Conservation (phyloP, 306 rosid genomes). For the Herpetospermum pedunculosum region DNA sequence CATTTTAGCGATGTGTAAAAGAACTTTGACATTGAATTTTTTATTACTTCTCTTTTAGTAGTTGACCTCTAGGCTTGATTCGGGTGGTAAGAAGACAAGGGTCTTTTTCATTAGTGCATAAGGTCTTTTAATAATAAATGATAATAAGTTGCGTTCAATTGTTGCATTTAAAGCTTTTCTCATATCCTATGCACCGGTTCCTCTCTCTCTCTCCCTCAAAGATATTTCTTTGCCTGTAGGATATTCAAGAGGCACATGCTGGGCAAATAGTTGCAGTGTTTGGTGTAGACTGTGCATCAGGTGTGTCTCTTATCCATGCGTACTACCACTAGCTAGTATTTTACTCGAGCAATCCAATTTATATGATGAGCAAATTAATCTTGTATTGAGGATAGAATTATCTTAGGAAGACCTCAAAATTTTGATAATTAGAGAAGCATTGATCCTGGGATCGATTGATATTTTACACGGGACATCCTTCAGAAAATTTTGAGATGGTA, state of each 20-base stretch:
- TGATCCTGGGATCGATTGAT: background rate
- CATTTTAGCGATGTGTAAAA: constrained; percentile 1
- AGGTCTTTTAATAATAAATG: background rate
- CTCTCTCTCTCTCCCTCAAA: background rate
- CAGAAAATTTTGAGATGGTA: background rate
- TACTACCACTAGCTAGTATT: background rate
- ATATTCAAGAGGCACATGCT: constrained; percentile 95
- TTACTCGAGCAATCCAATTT: background rate
- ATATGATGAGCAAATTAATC: background rate
- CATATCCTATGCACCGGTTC: background rate
- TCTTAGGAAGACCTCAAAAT: background rate
- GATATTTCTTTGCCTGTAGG: constrained; percentile 31
- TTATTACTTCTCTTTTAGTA: background rate
- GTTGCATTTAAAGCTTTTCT: background rate
- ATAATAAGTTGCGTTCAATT: background rate
- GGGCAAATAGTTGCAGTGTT: constrained; percentile 98
- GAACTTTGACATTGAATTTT: background rate
- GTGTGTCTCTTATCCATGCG: constrained; percentile 28
- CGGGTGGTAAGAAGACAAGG: background rate
- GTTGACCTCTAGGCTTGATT: background rate
- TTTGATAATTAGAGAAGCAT: background rate
- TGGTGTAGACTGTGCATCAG: constrained; percentile 99
- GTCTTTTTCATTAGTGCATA: background rate
- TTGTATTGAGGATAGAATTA: background rate
- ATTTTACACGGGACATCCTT: background rate